Evolutionary conservation across 139 green algal species (phyloP).

Genomic region (Tetradesmus obliquus): DNA sequence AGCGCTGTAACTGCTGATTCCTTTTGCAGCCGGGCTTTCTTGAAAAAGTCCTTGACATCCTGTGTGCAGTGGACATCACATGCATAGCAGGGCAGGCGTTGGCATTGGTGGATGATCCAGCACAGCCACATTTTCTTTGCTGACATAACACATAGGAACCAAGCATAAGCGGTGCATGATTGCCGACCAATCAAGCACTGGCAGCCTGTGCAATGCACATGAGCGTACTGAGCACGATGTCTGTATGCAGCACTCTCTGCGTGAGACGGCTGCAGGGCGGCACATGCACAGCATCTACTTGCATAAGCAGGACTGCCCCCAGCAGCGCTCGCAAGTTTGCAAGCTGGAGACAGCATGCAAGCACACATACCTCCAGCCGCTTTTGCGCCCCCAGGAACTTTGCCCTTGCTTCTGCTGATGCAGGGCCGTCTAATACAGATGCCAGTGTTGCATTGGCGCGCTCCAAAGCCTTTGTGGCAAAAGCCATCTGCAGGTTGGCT

Average conservation of each 20-base stretch:
- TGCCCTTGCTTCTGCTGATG: neutral
- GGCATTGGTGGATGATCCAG: neutral
- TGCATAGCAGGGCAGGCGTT: neutral
- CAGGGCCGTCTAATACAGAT: neutral
- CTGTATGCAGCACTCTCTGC: no score
- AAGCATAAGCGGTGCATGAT: no score
- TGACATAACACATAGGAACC: no score
- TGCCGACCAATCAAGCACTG: no score
- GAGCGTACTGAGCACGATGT: no score
- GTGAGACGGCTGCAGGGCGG: no score
- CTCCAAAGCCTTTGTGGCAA: neutral
- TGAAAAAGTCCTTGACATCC: neutral
- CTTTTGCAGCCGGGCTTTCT: neutral
- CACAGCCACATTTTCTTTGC: no score
- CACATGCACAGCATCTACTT: neutral
- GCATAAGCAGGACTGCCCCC: neutral
- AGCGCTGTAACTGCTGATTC: neutral
- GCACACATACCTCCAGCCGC: neutral
- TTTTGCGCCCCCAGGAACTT: constrained; percentile 4
- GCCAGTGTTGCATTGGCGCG: neutral
- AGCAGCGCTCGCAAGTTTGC: neutral
- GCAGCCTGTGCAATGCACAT: no score
- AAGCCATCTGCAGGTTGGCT: constrained; percentile 6
- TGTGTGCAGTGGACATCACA: neutral
- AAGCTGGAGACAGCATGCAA: neutral